Conservation (phyloP, 1,139 yeast species). For the Saccharomycopsis phalli region DNA sequence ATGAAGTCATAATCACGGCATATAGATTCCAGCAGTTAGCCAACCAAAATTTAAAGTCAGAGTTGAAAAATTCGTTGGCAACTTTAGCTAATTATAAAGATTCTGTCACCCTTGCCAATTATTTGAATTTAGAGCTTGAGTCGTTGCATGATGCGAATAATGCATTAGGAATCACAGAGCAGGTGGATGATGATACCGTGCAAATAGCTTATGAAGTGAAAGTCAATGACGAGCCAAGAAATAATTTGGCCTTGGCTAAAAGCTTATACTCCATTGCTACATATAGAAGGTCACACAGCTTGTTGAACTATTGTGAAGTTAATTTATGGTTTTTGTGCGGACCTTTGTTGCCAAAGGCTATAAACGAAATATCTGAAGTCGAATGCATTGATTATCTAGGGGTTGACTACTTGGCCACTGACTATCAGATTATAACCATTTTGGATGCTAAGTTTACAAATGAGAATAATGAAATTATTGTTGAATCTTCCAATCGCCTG, state of each 20-base stretch:
- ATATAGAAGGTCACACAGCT: slow-evolving; percentile 36
- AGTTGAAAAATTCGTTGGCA: slow-evolving; percentile 34
- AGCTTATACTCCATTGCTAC: slow-evolving; percentile 50
- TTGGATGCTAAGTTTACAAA: slow-evolving; percentile 32
- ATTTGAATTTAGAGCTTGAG: slow-evolving; percentile 46
- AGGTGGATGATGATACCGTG: slow-evolving; percentile 69
- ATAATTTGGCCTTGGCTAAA: slow-evolving; percentile 31
- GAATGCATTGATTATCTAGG: slow-evolving; percentile 40
- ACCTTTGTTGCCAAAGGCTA: slow-evolving; percentile 20
- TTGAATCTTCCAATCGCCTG: not conserved
- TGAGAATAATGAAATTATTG: not conserved
- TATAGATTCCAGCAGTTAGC: slow-evolving; percentile 34
- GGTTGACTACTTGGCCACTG: slow-evolving; percentile 38
- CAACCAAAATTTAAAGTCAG: slow-evolving; percentile 27
- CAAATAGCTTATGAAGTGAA: slow-evolving; percentile 62
- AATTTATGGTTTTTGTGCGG: slow-evolving; percentile 26
- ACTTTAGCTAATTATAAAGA: slow-evolving; percentile 39
- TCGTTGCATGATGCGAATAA: slow-evolving; percentile 51
- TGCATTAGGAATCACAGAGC: slow-evolving; percentile 49
- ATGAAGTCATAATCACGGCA: slow-evolving; percentile 37
- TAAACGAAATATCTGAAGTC: slow-evolving; percentile 21
- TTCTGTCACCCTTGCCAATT: slow-evolving; percentile 36
- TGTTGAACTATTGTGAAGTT: slow-evolving; percentile 29
- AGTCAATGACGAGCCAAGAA: slow-evolving; percentile 39
- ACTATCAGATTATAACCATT: slow-evolving; percentile 45